These are phyloP conservation scores for Globisporangium paroecandrum DNA, from an alignment of 352 stramenopile species.

Conservation along the genomic window DNA sequence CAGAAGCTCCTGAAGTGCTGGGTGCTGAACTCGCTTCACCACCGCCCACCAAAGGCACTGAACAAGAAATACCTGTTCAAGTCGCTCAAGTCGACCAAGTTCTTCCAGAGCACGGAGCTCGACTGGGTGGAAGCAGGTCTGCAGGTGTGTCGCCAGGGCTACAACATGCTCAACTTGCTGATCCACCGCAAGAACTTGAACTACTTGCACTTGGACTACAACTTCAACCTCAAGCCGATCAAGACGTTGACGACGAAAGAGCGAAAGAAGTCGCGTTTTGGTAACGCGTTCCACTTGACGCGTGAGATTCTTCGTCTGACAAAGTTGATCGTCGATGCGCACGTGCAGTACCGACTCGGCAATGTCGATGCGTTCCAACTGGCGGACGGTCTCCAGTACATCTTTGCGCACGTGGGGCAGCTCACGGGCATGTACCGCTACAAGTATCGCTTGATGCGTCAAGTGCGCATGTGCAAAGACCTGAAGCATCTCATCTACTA, in stretches of 20 bases:
- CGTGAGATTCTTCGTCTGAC: constrained; percentile 99
- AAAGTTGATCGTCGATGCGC: constrained; percentile 99
- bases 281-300: constrained; percentile 95
- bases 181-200: constrained; percentile 99
- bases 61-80: constrained; percentile 99
- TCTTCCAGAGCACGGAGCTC: constrained; percentile 99
- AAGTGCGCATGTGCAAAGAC: constrained; percentile 99
- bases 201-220: constrained; percentile 99
- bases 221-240: constrained; percentile 99
- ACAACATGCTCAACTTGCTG: constrained; percentile 99
- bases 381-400: constrained; percentile 99
- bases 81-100: constrained; percentile 99
- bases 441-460: constrained; percentile 98
- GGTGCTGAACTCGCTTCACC: constrained; percentile 98
- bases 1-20: constrained; percentile 99
- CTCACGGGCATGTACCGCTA: constrained; percentile 99
- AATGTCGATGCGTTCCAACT: constrained; percentile 99
- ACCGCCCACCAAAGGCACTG: constrained; percentile 90
- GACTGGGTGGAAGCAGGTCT: constrained; percentile 99
- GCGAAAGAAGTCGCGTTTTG: constrained; percentile 98
- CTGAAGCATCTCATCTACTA: constrained; percentile 99
- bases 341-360: constrained; percentile 99
- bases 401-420: constrained; percentile 99
- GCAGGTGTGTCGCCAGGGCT: constrained; percentile 97
- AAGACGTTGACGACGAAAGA: constrained; percentile 99